phyloP scores from a whole-genome alignment of 192 early-diverging fungal genomes.

The Ambispora gerdemannii region DNA sequence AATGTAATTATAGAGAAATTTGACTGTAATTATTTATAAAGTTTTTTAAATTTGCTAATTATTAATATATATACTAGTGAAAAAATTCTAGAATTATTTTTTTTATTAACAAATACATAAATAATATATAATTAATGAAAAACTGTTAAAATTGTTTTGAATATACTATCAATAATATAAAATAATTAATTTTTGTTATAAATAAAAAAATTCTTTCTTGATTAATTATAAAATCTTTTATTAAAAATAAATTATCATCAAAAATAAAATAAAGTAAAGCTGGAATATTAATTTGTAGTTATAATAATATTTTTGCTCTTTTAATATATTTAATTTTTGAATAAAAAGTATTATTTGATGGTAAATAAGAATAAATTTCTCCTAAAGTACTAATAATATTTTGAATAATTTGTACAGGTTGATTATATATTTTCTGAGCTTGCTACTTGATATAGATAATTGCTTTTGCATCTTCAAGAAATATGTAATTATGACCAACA shows the following conservation, averaged over 20 bases:
- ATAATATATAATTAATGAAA: slow-evolving; percentile 3
- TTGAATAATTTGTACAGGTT: slow-evolving; percentile 3
- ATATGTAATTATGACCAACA: background rate
- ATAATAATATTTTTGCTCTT: background rate
- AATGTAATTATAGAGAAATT: too few relatives aligned
- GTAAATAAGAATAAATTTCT: background rate
- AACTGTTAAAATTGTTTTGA: background rate
- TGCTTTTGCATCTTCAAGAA: background rate
- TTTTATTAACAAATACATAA: background rate
- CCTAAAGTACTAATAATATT: background rate
- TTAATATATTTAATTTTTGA: background rate
- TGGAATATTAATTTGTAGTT: background rate
- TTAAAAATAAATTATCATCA: background rate
- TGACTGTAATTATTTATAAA: background rate
- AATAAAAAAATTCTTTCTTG: slow-evolving; percentile 1
- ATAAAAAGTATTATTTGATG: background rate
- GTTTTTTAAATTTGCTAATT: background rate
- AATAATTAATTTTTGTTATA: slow-evolving; percentile 5
- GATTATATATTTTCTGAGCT: background rate
- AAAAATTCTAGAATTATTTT: slow-evolving; percentile 1
- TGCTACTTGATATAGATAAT: background rate
- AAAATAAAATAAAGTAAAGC: background rate
- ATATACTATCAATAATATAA: slow-evolving; percentile 3
- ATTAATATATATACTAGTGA: background rate
- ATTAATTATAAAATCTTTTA: background rate